These are phyloP conservation scores for Saitozyma sp. DNA, from an alignment of 768 basidiomycete genomes.

Conservation along the genomic window DNA sequence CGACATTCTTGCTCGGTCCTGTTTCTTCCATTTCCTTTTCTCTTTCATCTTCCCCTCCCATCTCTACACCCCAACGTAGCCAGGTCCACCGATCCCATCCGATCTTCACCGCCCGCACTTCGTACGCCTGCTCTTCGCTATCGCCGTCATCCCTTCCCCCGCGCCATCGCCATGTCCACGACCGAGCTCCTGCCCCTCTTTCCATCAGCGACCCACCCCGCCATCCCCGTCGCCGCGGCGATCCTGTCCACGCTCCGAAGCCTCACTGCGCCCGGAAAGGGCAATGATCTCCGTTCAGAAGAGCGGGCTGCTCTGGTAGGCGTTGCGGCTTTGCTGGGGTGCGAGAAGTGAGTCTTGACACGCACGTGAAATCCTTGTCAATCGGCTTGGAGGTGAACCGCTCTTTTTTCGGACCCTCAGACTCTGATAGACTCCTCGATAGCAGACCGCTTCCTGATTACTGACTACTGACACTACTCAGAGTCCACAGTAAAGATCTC, in stretches of 20 bases:
- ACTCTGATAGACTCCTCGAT: not conserved
- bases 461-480: constrained; percentile 14
- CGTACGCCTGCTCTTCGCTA: too few relatives aligned
- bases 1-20: too few relatives aligned
- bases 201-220: constrained; percentile 43
- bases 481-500: constrained; percentile 37
- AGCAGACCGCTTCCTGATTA: too few relatives aligned
- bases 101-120: too few relatives aligned
- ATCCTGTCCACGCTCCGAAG: constrained; percentile 41
- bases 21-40: too few relatives aligned
- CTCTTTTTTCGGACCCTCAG: not conserved
- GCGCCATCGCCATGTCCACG: constrained; percentile 13
- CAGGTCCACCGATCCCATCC: too few relatives aligned
- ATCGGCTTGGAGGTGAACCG: not conserved
- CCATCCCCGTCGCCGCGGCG: constrained; percentile 34
- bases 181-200: constrained; percentile 40
- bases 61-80: too few relatives aligned
- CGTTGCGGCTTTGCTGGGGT: constrained; percentile 42
- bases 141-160: not conserved
- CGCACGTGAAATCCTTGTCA: not conserved
- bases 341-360: constrained; percentile 35
- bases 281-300: constrained; percentile 41
- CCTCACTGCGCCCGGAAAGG: constrained; percentile 42
- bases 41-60: too few relatives aligned
- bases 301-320: constrained; percentile 46